phyloP scores from a whole-genome alignment of 306 rosid species.

The Medicago arabica region DNA sequence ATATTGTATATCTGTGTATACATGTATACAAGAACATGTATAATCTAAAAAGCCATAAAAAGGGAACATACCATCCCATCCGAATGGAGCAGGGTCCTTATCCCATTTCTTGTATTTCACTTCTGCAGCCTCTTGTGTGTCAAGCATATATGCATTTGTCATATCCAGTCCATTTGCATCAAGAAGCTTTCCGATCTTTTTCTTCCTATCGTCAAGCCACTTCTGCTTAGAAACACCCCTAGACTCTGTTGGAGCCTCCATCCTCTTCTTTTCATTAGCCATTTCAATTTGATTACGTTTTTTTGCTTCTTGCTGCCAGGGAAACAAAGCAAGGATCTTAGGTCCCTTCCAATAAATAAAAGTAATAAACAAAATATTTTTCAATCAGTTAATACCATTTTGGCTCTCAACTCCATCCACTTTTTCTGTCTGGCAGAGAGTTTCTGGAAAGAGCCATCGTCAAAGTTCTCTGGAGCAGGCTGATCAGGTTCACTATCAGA shows the following conservation, averaged over 20 bases:
- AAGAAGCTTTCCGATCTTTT: slow-evolving; percentile 84
- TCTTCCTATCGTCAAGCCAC: slow-evolving; percentile 97
- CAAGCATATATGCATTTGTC: slow-evolving; percentile 89
- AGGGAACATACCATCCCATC: slow-evolving; percentile 87
- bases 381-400: slow-evolving; percentile 63
- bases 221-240: slow-evolving; percentile 96
- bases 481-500: slow-evolving; percentile 63
- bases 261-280: slow-evolving; percentile 89
- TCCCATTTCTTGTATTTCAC: slow-evolving; percentile 96
- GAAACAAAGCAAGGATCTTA: slow-evolving; percentile 15
- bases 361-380: neutral
- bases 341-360: slow-evolving; percentile 15
- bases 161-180: slow-evolving; percentile 96
- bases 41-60: slow-evolving; percentile 8
- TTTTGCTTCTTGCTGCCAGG: slow-evolving; percentile 77
- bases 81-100: slow-evolving; percentile 93
- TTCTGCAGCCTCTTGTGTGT: slow-evolving; percentile 90
- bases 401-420: slow-evolving; percentile 82
- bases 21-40: slow-evolving; percentile 11
- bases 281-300: slow-evolving; percentile 91
- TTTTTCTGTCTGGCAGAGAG: slow-evolving; percentile 84
- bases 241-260: slow-evolving; percentile 90
- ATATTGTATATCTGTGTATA: neutral
- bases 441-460: slow-evolving; percentile 45
- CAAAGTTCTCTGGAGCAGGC: slow-evolving; percentile 47